Percentiles rank a stretch among this genome's conserved stretches.
These are phyloP conservation scores for Tremellales sp. DNA, from an alignment of 1,284 basidiomycete species.

Conservation along the genomic window DNA sequence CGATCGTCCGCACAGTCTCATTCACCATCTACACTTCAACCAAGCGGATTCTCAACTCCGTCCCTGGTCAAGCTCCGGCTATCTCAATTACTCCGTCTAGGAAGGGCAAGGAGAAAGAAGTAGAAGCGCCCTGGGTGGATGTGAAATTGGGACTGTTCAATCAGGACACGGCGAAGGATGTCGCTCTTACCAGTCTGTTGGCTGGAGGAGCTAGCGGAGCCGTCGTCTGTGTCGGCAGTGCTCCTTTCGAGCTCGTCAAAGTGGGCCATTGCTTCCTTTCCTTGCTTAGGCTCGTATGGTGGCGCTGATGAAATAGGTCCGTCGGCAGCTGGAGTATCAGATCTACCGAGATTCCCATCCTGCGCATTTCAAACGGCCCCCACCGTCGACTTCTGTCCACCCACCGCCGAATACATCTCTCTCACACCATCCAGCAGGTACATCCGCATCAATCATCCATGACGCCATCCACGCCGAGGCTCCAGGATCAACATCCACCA, in stretches of 20 bases:
- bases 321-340: conserved; percentile 87
- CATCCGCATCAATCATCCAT: conserved; percentile 10
- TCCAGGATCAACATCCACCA: not conserved
- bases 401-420: conserved; percentile 13
- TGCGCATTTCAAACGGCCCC: conserved; percentile 16
- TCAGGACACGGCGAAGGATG: conserved; percentile 56
- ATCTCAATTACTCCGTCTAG: not conserved
- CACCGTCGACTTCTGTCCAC: conserved; percentile 2
- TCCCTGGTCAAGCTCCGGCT: conserved; percentile 30
- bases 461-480: not conserved
- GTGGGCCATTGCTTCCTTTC: conserved; percentile 49
- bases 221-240: conserved; percentile 54
- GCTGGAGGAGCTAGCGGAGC: conserved; percentile 46
- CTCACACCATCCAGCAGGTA: conserved; percentile 16
- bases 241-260: conserved; percentile 95
- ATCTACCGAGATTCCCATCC: conserved; percentile 55
- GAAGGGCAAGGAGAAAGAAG: conserved; percentile 1
- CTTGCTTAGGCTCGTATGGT: not conserved
- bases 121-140: conserved; percentile 30
- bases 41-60: conserved; percentile 68
- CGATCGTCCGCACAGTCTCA: conserved; percentile 83
- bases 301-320: conserved; percentile 57
- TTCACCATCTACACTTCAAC: conserved; percentile 92
- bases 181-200: conserved; percentile 56
- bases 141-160: conserved; percentile 34